Conservation (phyloP, 2,329 filamentous ascomycete species). For the Fonsecaea monophora region DNA sequence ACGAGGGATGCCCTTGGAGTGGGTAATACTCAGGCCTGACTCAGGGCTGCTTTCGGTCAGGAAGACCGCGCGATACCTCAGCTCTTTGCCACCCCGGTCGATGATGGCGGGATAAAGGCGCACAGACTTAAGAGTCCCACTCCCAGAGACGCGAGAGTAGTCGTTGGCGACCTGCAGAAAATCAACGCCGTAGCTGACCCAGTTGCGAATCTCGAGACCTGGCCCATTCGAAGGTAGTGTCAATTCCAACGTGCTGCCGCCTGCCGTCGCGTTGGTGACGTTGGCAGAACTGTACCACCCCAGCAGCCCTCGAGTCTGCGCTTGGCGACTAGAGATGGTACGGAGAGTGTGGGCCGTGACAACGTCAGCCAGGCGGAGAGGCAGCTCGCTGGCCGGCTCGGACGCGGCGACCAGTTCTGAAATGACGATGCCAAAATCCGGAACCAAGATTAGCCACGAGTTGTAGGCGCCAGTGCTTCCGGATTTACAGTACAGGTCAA, state of each 20-base stretch:
- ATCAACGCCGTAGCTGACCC: constrained; percentile 46
- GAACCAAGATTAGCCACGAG: constrained; percentile 51
- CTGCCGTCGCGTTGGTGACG: constrained; percentile 39
- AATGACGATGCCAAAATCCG: constrained; percentile 56
- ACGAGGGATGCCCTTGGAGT: not conserved
- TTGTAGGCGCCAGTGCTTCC: constrained; percentile 55
- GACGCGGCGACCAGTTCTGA: constrained; percentile 49
- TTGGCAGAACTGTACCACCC: constrained; percentile 32
- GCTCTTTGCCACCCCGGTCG: constrained; percentile 2
- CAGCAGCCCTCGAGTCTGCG: constrained; percentile 16
- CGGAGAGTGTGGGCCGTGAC: constrained; percentile 7
- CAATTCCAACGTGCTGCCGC: constrained; percentile 34
- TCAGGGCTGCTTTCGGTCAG: constrained; percentile 1
- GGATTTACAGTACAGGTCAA: constrained; percentile 58
- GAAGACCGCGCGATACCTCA: constrained; percentile 10
- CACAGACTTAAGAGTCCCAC: constrained; percentile 11
- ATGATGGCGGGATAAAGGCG: constrained; percentile 12
- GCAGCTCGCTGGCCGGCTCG: constrained; percentile 5
- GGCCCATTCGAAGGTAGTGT: constrained; percentile 32
- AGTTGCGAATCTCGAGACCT: constrained; percentile 44
- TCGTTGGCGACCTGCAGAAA: constrained; percentile 36
- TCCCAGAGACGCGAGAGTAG: constrained; percentile 8
- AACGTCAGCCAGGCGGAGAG: constrained; percentile 14
- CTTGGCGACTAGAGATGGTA: constrained; percentile 26
- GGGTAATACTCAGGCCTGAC: constrained; percentile 1